Percentiles rank a stretch among this genome's conserved stretches.
Evolutionary conservation across 108 stramenopile species (phyloP).

Genomic region (Nannochloropsis oceanica): DNA sequence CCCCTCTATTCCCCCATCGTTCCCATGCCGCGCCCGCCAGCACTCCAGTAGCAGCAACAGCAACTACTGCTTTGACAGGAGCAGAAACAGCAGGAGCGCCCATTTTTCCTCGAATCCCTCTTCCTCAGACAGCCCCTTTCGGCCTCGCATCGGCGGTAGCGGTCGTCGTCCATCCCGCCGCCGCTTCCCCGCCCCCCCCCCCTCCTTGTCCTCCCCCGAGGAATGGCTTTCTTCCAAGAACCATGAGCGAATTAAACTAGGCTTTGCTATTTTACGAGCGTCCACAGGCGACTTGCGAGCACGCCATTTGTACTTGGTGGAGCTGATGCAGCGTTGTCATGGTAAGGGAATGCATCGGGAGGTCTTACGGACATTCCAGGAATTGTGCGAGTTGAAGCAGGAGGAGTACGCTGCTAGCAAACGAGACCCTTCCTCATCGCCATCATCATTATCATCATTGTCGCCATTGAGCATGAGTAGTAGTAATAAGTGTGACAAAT

Average conservation of each 20-base stretch:
- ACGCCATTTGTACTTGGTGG: neutral
- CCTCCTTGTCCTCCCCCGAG: neutral
- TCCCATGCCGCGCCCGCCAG: too few species aligned
- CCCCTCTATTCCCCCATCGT: too few species aligned
- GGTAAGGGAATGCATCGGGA: neutral
- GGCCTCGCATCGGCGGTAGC: neutral
- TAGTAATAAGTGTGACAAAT: neutral
- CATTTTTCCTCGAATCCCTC: neutral
- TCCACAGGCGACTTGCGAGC: neutral
- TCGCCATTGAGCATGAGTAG: too few species aligned
- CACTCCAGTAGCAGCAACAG: too few species aligned
- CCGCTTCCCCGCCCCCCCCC: neutral
- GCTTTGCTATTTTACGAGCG: neutral
- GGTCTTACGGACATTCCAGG: neutral
- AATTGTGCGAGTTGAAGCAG: neutral
- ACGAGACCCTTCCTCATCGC: too few species aligned
- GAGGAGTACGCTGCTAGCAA: neutral
- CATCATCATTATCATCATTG: too few species aligned
- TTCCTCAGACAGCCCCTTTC: neutral
- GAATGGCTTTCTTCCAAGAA: neutral
- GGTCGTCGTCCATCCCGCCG: neutral
- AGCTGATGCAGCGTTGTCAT: neutral
- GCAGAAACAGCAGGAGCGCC: neutral
- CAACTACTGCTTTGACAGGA: too few species aligned
- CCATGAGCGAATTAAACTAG: neutral